Conservation (phyloP, 2,329 filamentous ascomycete genomes). For the Trichoderma citrinoviride region DNA sequence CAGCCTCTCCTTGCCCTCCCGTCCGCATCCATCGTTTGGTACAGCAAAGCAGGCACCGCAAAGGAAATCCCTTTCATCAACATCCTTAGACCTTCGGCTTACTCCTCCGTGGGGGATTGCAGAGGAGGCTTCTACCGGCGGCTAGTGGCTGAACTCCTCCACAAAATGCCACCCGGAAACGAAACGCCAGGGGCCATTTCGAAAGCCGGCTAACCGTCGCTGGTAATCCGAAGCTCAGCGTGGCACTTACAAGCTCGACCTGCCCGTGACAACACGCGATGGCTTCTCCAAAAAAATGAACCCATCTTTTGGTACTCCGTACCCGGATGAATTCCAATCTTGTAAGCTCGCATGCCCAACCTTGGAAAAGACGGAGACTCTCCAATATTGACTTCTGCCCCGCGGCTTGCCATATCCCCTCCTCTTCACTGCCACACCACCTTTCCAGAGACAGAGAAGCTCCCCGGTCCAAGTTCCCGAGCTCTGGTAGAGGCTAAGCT, state of each 20-base stretch:
- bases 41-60: too few species aligned
- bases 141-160: background rate
- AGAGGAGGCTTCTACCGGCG: background rate
- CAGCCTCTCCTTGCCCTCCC: background rate
- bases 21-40: background rate
- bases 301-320: background rate
- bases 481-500: background rate
- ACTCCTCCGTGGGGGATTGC: background rate
- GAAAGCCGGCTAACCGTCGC: slow-evolving; percentile 17
- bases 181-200: slow-evolving; percentile 4
- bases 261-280: background rate
- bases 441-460: slow-evolving; percentile 11
- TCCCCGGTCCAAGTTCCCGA: background rate
- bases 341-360: slow-evolving; percentile 7
- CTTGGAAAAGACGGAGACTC: background rate
- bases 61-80: background rate
- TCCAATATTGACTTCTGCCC: background rate
- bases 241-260: slow-evolving; percentile 3
- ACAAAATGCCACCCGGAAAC: background rate
- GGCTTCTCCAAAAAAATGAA: background rate
- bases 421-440: background rate
- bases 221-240: slow-evolving; percentile 20
- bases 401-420: background rate
- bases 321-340: background rate
- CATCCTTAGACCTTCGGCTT: background rate